Conservation (phyloP, 148 eudicot species). For the Chenopodium quinoa region DNA sequence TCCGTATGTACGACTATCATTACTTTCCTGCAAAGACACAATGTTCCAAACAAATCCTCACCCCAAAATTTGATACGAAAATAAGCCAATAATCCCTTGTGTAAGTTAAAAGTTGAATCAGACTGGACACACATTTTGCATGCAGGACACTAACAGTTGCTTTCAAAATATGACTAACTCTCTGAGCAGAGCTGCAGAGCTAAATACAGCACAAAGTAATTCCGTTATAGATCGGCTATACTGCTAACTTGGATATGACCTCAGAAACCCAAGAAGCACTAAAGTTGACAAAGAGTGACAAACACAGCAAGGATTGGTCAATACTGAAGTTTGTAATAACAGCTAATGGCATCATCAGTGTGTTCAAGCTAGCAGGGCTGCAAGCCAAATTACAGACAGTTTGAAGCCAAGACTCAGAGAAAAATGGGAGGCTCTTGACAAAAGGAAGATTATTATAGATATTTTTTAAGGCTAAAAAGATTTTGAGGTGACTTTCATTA, state of each 20-base stretch:
- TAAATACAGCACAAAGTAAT: not conserved
- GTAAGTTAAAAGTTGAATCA: not conserved
- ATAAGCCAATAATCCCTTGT: not conserved
- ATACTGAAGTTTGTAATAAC: too few species aligned
- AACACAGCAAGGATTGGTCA: too few species aligned
- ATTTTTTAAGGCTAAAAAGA: not conserved
- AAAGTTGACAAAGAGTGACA: too few species aligned
- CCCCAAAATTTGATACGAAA: too few species aligned
- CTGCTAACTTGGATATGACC: not conserved
- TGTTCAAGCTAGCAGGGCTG: too few species aligned
- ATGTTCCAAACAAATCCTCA: not conserved
- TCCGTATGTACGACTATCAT: slow-evolving; percentile 30
- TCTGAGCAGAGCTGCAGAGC: not conserved
- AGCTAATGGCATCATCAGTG: too few species aligned
- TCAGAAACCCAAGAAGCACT: too few species aligned
- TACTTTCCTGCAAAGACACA: slow-evolving; percentile 22
- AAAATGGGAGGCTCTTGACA: not conserved
- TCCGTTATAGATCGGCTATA: not conserved
- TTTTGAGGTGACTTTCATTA: not conserved
- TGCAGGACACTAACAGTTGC: not conserved
- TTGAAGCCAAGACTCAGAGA: not conserved
- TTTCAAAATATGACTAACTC: not conserved
- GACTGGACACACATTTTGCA: not conserved
- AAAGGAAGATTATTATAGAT: not conserved
- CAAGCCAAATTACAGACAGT: not conserved